A percentile compares a stretch with the other conserved stretches of the same genome.
Evolutionary conservation across 768 basidiomycete species (phyloP).

Genomic region (Psilocybe cyanescens): DNA sequence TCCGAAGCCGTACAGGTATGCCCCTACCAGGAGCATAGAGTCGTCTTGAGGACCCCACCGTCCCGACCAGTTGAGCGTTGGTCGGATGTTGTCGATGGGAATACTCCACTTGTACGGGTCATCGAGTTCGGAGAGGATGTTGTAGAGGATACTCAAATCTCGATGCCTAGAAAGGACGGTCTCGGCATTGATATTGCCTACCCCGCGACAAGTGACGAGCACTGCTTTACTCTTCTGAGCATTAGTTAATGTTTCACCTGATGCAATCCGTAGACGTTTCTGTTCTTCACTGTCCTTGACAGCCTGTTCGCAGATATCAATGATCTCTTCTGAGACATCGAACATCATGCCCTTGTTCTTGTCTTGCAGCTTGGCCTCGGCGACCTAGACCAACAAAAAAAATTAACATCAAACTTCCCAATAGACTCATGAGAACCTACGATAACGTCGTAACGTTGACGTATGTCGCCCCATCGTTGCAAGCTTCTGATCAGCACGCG

Average conservation of each 20-base stretch:
- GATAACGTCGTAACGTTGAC: slow-evolving; percentile 91
- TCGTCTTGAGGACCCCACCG: slow-evolving; percentile 94
- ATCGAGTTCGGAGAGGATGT: slow-evolving; percentile 72
- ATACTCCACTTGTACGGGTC: slow-evolving; percentile 85
- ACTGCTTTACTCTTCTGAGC: slow-evolving; percentile 98
- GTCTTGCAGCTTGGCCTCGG: slow-evolving; percentile 87
- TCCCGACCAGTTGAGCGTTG: slow-evolving; percentile 95
- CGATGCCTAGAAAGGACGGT: slow-evolving; percentile 90
- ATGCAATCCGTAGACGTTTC: slow-evolving; percentile 73
- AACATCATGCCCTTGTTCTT: slow-evolving; percentile 94
- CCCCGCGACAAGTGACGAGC: slow-evolving; percentile 86
- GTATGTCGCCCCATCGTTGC: slow-evolving; percentile 97
- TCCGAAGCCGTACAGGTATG: slow-evolving; percentile 92
- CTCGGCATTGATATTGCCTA: slow-evolving; percentile 96
- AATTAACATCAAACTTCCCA: not conserved
- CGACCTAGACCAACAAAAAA: slow-evolving; percentile 55
- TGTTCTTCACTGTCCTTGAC: slow-evolving; percentile 85
- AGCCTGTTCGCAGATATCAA: slow-evolving; percentile 81
- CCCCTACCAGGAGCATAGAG: slow-evolving; percentile 92
- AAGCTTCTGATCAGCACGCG: slow-evolving; percentile 94
- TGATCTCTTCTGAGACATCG: slow-evolving; percentile 91
- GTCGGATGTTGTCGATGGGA: slow-evolving; percentile 91
- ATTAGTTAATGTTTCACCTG: slow-evolving; percentile 88
- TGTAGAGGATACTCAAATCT: slow-evolving; percentile 87
- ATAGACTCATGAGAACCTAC: slow-evolving; percentile 50